Conservation (phyloP, 1,284 basidiomycete species). For the Spongiforma sp. region DNA sequence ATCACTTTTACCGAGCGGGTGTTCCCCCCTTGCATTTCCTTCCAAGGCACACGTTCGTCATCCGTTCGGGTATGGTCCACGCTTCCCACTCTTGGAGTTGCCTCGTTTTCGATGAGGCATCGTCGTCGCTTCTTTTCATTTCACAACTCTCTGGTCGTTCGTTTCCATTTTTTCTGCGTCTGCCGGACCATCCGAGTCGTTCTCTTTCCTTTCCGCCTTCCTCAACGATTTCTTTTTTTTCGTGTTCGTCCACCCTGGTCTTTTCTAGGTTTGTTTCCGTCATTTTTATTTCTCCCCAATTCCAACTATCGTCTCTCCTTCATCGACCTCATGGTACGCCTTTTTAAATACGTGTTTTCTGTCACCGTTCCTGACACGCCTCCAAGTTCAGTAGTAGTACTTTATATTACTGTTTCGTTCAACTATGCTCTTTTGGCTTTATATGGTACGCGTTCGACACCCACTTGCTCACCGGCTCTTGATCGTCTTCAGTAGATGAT, state of each 20-base stretch:
- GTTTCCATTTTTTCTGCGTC: too few relatives aligned
- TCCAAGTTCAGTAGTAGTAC: neutral
- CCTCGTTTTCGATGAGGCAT: constrained; percentile 10
- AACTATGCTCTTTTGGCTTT: too few relatives aligned
- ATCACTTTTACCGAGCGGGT: neutral
- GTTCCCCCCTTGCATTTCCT: constrained; percentile 8
- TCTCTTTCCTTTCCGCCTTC: neutral
- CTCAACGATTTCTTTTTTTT: too few relatives aligned
- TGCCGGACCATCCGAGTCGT: neutral
- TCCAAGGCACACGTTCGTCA: constrained; percentile 8
- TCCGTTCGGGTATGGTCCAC: neutral
- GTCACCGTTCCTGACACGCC: neutral
- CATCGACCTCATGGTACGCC: neutral
- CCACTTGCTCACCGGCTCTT: too few relatives aligned
- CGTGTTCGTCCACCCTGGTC: too few relatives aligned
- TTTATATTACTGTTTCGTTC: constrained; percentile 1
- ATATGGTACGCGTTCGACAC: constrained; percentile 7
- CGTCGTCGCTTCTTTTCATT: neutral
- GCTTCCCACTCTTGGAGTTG: constrained; percentile 9
- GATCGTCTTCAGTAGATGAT: too few relatives aligned
- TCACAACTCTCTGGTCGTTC: too few relatives aligned
- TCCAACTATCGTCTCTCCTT: constrained; percentile 26
- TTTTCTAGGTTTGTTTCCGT: too few relatives aligned
- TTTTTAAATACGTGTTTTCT: neutral
- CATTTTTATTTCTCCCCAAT: neutral